phyloP scores from a whole-genome alignment of 129 eudicot genomes.

The Artemisia argyi region DNA sequence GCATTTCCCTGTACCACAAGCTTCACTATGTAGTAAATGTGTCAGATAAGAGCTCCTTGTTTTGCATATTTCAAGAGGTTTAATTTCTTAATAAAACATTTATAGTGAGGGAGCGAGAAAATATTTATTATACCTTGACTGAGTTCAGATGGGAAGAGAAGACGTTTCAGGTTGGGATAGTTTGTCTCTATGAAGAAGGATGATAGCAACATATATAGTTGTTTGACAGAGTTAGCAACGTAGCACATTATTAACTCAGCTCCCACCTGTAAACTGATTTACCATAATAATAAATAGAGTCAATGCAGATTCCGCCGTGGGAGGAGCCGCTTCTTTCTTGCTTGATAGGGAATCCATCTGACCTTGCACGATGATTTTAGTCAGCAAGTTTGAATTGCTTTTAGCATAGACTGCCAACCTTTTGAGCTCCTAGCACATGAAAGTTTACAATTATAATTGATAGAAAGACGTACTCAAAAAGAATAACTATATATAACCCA shows the following conservation, averaged over 20 bases:
- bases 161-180: conserved; percentile 76
- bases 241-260: conserved; percentile 44
- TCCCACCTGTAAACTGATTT: conserved; percentile 54
- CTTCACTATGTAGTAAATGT: conserved; percentile 44
- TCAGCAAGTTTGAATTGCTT: conserved; percentile 50
- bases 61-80: neutral
- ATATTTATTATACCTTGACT: conserved; percentile 49
- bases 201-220: conserved; percentile 87
- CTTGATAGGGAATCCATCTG: conserved; percentile 44
- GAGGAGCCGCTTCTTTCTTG: neutral
- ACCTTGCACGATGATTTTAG: conserved; percentile 57
- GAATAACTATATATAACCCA: no score
- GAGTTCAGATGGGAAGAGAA: conserved; percentile 86
- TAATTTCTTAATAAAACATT: neutral
- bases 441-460: neutral
- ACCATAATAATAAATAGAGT: neutral
- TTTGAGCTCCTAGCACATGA: conserved; percentile 63
- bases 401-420: conserved; percentile 47
- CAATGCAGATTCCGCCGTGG: neutral
- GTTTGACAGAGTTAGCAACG: conserved; percentile 57
- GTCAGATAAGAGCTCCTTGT: conserved; percentile 15
- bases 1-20: conserved; percentile 64
- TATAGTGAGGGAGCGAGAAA: neutral
- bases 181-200: conserved; percentile 88
- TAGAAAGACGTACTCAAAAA: neutral